Percentiles rank a stretch among this genome's conserved stretches.
These are phyloP conservation scores for Tolypocladium endophyticum DNA, from an alignment of 2,329 filamentous ascomycete species.

Conservation along the genomic window DNA sequence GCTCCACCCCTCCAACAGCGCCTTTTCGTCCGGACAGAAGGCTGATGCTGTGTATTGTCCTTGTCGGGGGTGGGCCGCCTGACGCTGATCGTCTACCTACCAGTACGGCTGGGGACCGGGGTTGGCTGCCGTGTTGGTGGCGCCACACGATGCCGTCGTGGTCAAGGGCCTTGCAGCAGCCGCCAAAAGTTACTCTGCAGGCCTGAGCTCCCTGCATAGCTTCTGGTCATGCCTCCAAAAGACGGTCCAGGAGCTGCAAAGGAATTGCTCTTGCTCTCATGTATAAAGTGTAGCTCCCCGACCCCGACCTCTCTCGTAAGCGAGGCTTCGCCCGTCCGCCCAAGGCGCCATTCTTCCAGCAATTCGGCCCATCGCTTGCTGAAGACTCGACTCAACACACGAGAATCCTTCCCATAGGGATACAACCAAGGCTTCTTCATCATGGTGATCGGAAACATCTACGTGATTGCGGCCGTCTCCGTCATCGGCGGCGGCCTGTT, in stretches of 20 bases:
- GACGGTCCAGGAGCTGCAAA: neutral
- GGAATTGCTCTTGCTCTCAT: neutral
- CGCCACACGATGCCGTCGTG: neutral
- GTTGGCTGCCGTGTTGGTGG: neutral
- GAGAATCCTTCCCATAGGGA: neutral
- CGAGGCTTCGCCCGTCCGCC: neutral
- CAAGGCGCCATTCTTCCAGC: neutral
- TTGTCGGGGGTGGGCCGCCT: neutral
- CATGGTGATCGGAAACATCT: slow-evolving; percentile 22
- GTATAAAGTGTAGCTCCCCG: neutral
- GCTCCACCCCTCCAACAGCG: neutral
- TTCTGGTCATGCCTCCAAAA: neutral
- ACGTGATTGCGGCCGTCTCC: slow-evolving; percentile 22
- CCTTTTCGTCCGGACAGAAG: neutral
- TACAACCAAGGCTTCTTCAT: neutral
- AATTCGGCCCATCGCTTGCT: neutral
- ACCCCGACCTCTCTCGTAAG: neutral
- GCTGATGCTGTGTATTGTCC: neutral
- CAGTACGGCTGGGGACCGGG: neutral
- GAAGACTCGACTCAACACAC: neutral
- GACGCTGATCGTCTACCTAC: neutral
- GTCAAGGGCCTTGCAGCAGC: neutral
- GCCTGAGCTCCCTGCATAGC: neutral
- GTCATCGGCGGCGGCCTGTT: slow-evolving; percentile 33
- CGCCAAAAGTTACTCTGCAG: neutral